phyloP scores from a whole-genome alignment of 257 asterid species.

The Solanum lycopersicoides region DNA sequence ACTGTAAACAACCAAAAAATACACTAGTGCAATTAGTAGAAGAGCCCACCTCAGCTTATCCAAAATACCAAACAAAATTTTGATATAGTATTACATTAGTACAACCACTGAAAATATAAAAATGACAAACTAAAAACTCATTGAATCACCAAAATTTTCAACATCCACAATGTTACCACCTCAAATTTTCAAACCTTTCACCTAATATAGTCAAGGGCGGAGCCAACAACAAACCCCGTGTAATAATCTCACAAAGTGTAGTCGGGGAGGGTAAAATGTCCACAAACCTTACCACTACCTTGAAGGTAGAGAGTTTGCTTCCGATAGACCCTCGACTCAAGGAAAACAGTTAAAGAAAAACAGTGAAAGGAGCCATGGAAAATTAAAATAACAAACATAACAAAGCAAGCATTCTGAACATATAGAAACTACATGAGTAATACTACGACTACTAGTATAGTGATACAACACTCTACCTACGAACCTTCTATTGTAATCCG shows the following conservation, averaged over 20 bases:
- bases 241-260: not conserved
- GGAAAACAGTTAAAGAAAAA: not conserved
- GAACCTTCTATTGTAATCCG: not conserved
- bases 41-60: not conserved
- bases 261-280: not conserved
- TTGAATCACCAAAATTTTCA: not conserved
- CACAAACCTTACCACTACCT: not conserved
- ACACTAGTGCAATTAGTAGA: not conserved
- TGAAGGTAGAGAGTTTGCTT: not conserved
- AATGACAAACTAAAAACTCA: not conserved
- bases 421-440: not conserved
- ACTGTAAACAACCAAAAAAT: conserved; percentile 16
- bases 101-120: not conserved
- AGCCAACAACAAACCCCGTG: not conserved
- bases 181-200: not conserved
- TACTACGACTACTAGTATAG: not conserved
- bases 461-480: not conserved
- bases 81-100: not conserved
- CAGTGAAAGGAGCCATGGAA: not conserved
- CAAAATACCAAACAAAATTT: not conserved
- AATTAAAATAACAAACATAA: not conserved
- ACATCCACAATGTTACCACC: not conserved
- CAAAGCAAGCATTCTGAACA: not conserved
- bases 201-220: not conserved
- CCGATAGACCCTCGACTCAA: not conserved